phyloP scores from a whole-genome alignment of 2,329 filamentous ascomycete species.

The Onygenales sp. region DNA sequence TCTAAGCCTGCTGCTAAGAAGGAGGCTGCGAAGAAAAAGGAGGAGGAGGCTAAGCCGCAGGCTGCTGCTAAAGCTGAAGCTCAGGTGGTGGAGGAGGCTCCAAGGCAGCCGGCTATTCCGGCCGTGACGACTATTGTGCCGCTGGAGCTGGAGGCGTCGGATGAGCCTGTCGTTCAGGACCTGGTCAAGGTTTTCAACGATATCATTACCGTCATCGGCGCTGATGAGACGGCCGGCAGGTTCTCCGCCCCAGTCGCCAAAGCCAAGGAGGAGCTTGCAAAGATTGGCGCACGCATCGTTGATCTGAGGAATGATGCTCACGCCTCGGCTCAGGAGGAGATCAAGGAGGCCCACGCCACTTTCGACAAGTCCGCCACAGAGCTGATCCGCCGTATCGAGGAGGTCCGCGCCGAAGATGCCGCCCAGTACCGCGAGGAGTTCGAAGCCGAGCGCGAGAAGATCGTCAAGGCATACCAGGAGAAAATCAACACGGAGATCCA shows the following conservation, averaged over 20 bases:
- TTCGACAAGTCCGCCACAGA: conserved; percentile 83
- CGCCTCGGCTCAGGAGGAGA: conserved; percentile 63
- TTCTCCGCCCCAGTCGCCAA: conserved; percentile 71
- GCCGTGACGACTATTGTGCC: conserved; percentile 64
- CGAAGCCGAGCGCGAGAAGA: conserved; percentile 71
- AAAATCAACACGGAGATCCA: conserved; percentile 71
- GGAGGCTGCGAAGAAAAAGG: conserved; percentile 18
- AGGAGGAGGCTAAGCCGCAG: conserved; percentile 23
- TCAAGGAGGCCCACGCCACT: conserved; percentile 60
- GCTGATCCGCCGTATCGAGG: conserved; percentile 79
- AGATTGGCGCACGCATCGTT: conserved; percentile 69
- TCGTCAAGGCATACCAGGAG: conserved; percentile 68
- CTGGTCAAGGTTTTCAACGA: conserved; percentile 93
- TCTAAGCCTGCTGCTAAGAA: conserved; percentile 14
- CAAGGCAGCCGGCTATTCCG: conserved; percentile 28
- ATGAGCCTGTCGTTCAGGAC: conserved; percentile 83
- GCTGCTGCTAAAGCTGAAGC: conserved; percentile 20
- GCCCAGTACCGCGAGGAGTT: conserved; percentile 79
- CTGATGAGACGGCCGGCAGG: conserved; percentile 66
- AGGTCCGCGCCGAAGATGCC: conserved; percentile 72
- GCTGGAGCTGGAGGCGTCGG: conserved; percentile 62
- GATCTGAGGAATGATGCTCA: conserved; percentile 61
- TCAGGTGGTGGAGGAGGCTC: conserved; percentile 21
- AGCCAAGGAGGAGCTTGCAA: conserved; percentile 73
- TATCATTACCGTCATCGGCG: conserved; percentile 86